phyloP scores from a whole-genome alignment of 305 asterid species.

The Fraxinus angustifolia region DNA sequence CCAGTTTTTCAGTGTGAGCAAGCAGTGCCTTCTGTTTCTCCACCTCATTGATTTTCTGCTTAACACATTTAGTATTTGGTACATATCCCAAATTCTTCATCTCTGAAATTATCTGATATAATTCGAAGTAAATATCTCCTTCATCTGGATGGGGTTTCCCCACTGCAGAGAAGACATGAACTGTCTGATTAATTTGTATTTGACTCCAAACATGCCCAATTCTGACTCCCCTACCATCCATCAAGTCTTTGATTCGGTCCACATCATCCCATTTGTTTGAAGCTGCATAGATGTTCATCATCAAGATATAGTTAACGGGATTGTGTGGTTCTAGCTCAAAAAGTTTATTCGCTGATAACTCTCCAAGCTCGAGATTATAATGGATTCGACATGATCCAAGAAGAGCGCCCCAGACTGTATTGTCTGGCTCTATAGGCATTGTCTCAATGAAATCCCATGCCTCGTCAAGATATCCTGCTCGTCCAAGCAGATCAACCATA shows the following conservation, averaged over 20 bases:
- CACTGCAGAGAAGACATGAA: constrained; percentile 32
- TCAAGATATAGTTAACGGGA: constrained; percentile 48
- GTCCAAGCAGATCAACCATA: constrained; percentile 66
- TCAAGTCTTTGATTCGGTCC: constrained; percentile 26
- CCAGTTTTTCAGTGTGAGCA: constrained; percentile 44
- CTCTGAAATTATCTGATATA: constrained; percentile 36
- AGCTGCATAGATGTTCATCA: constrained; percentile 52
- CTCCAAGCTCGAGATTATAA: constrained; percentile 42
- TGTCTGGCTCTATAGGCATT: constrained; percentile 53
- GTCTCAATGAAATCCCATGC: constrained; percentile 53
- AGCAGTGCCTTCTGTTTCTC: constrained; percentile 41
- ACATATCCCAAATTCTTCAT: constrained; percentile 36
- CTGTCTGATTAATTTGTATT: constrained; percentile 30
- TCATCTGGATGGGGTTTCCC: constrained; percentile 43
- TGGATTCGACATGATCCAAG: constrained; percentile 41
- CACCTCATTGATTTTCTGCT: constrained; percentile 26
- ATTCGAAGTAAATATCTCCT: constrained; percentile 39
- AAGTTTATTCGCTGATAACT: constrained; percentile 48
- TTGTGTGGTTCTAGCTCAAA: constrained; percentile 50
- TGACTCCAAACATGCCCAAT: constrained; percentile 36
- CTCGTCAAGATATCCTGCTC: constrained; percentile 58
- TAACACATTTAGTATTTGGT: constrained; percentile 36
- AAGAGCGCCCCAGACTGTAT: constrained; percentile 53
- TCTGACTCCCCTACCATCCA: constrained; percentile 34
- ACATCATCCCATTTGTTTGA: constrained; percentile 40